Base-by-base conservation (phyloP, 495 filamentous ascomycete genomes). In the Aspergillus incahuasiensis region DNA sequence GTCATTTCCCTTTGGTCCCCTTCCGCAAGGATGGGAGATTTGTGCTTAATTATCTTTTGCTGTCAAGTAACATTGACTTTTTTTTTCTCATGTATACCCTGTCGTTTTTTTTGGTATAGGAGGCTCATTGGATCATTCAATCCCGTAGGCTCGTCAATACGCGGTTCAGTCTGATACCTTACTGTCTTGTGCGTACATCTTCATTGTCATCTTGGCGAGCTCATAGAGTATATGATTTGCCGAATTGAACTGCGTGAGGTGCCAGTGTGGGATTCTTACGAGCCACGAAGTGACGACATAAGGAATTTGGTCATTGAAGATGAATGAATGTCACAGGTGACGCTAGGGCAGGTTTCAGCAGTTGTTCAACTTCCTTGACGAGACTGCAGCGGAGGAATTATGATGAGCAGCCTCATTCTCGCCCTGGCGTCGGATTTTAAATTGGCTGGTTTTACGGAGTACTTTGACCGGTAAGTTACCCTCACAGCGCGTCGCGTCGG, bases 21-120 rank as follows among this genome's bases (percentile, higher is more conserved):
- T 50, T 52, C 46, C 45, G 40, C 28, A 45, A 60, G 53, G 54
- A 59, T 48, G 61, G 48, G 56, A 43, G 35, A 43, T 19, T 42
- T 63, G 57, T 67, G 64, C 54, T 63, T 64, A 65, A 61, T 58
- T 59, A 45, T 52, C 53, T 63, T 59, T 54, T 58, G 56, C 48
- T 60, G 48, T 52, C 12, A 60, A 62, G 57, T 59, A 63, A 63
- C 54, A 48, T 44, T 55, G 54, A 60, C 60, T 63, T 56, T 58
- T 39, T n/a, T 39, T 47, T 54, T 61, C 52, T 41, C 32, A 50
- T 54, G 57, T 54, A 52, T 45, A 54, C 39, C 48, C 52, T 56
- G 30, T 48, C 28, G 24, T 48, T 41, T 24, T 40, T 28, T 54
- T 46, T 18, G 39, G 6, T 38, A 52, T 44, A 8, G 20, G 16